Base-by-base conservation (phyloP, 331 rosid species). In the Acacia concinna region DNA sequence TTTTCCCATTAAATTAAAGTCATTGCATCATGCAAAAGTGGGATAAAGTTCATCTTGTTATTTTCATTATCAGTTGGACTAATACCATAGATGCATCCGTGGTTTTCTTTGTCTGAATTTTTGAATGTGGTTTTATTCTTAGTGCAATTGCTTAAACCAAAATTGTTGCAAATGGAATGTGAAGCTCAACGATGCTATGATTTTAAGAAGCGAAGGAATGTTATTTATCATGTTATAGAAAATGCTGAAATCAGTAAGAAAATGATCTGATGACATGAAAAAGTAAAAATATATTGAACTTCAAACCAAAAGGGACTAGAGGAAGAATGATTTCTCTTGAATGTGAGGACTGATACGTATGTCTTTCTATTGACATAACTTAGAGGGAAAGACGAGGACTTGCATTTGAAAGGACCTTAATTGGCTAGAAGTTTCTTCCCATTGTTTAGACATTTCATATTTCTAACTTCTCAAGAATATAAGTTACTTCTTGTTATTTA, bases 391-490 rank as follows among this genome's bases (percentile, higher is more conserved):
- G 1, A 68, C 34, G 31, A 59, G 46, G 3, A 60, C 38, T 60
- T 60, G 11, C 67, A 30, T 27, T 28, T 60, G 67, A 60, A 60
- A 28, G 18, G 67, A 60, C 9, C 52, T 6, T 11, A 5, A 34
- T 47, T 14, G 27, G 57, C 75, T 73, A 57, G 70, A 57, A 67
- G 68, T 30, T 12, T 47, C 34, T 38, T 30, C 74, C 51, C 4
- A 4, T 71, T 76, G 14, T 25, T 27, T 8, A 10, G 41, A 57
- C 30, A 56, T 52, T 41, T 78, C 37, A 17, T 68, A 63, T n/a
- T 47, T 60, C 64, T 73, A n/a, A 28, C 75, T 60, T 73, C 25
- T 56, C 28, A 31, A 41, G 32, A 81, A 34, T 70, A 52, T 60
- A 34, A 34, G 46, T 20, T 64, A 54, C 71, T 52, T 23, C 56